These are phyloP conservation scores for Helenozyma baotianmanensis DNA, from an alignment of 805 yeast species.

Conservation along the genomic window DNA sequence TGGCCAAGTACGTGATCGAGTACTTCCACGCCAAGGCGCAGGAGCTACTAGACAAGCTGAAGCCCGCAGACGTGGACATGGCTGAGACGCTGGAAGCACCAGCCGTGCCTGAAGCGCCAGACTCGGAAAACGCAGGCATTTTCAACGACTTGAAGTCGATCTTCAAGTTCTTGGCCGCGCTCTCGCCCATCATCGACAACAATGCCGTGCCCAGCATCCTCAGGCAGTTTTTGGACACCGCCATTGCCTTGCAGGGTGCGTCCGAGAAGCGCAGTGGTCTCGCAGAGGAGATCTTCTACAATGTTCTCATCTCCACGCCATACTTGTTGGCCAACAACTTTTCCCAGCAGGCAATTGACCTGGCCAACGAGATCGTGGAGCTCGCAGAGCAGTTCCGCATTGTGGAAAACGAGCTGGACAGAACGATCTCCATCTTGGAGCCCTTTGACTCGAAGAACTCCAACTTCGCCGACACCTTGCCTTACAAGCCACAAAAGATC, in stretches of 20 bases:
- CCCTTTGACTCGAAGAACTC: conserved; percentile 34
- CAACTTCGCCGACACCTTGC: conserved; percentile 28
- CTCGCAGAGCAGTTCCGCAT: conserved; percentile 39
- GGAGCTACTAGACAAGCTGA: conserved; percentile 40
- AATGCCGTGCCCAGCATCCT: conserved; percentile 38
- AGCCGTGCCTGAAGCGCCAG: conserved; percentile 2
- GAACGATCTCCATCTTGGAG: conserved; percentile 22
- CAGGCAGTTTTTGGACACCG: conserved; percentile 48
- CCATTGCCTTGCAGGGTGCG: conserved; percentile 50
- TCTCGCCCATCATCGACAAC: conserved; percentile 59
- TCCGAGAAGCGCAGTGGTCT: conserved; percentile 45
- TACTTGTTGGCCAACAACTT: conserved; percentile 48
- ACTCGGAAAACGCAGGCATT: conserved; percentile 43
- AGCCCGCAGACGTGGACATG: conserved; percentile 6
- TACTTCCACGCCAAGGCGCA: conserved; percentile 64
- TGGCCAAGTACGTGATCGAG: conserved; percentile 67
- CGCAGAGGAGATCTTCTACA: conserved; percentile 65
- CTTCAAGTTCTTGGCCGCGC: conserved; percentile 62
- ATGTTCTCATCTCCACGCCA: conserved; percentile 61
- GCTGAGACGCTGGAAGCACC: conserved; percentile 7
- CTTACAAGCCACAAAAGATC: conserved; percentile 49
- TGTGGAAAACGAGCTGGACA: conserved; percentile 15
- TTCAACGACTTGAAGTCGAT: conserved; percentile 71
- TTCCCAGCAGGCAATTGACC: conserved; percentile 23
- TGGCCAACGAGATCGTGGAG: conserved; percentile 43